Base-by-base conservation (phyloP, 192 early-diverging fungal species). In the Bifiguratus adelaidae region DNA sequence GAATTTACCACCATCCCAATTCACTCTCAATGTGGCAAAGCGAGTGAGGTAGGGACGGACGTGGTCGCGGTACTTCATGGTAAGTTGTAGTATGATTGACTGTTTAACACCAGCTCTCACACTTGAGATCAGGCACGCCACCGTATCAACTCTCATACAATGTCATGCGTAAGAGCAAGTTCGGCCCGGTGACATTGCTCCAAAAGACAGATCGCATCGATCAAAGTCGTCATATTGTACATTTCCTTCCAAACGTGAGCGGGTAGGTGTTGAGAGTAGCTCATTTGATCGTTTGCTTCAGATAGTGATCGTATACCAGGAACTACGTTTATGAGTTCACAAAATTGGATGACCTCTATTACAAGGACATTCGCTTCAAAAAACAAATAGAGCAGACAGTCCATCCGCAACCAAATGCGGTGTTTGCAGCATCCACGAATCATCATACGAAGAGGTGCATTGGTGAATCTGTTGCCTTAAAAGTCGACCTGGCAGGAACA, bases 401-500 rank as follows among this genome's bases (percentile, higher is more conserved):
- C 29, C 63, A 63, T 36, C 68, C 68, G 8, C 65, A 71, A 48
- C 68, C 68, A 15, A 29, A 55, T 30, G 68, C 68, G 18, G 30
- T 35, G 26, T 66, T 71, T 29, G 30, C 23, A 32, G 23, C 13
- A 13, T 7, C n/a, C 16, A 24, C 24, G 7, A 20, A 27, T 51
- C 25, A 30, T 11, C 13, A 11, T 12, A 24, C 50, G 20, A 57
- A 57, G 20, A 63, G 56, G 12, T 71, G 68, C 51, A 29, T 71
- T 40, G 63, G 64, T 20, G 57, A 62, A 46, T 12, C 35, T 11
- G 28, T 61, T 3, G 46, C 52, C 8, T 36, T 71, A 13, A 49
- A 59, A 22, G 58, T 71, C 5, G 47, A 60, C 24, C 25, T 71
- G 9, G 18, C 25, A 8, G 68, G 68, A 27, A 53, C 50, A 15